Evolutionary conservation across 2,329 filamentous ascomycete species (phyloP).

Genomic region (Colletotrichum tamarilloi): DNA sequence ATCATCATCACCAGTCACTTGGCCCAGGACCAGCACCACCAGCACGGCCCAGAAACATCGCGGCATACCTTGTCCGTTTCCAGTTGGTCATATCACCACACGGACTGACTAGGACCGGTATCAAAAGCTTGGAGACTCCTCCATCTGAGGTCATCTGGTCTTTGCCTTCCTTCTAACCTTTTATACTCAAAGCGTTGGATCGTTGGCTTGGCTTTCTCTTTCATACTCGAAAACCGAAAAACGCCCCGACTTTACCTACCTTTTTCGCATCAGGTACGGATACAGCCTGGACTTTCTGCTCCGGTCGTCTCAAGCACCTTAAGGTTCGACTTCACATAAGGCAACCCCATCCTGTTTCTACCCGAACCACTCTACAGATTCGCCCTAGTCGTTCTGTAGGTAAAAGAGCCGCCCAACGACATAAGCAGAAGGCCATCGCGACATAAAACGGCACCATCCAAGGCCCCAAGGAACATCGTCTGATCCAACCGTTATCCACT

Average conservation of each 20-base stretch:
- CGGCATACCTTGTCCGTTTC: slow-evolving; percentile 33
- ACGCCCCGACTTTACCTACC: not conserved
- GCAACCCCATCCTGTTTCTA: slow-evolving; percentile 16
- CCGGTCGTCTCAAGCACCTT: slow-evolving; percentile 18
- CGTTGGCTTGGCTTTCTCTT: not conserved
- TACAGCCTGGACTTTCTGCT: slow-evolving; percentile 21
- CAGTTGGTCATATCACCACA: slow-evolving; percentile 35
- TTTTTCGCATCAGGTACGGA: not conserved
- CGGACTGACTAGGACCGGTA: slow-evolving; percentile 31
- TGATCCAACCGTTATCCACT: slow-evolving; percentile 29
- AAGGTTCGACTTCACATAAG: slow-evolving; percentile 35
- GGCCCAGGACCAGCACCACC: not conserved
- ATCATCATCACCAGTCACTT: not conserved
- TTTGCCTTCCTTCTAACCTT: slow-evolving; percentile 1
- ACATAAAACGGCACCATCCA: slow-evolving; percentile 15
- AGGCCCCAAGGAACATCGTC: slow-evolving; percentile 18
- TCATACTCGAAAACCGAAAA: not conserved
- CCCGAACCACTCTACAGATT: slow-evolving; percentile 20
- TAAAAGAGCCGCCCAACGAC: slow-evolving; percentile 31
- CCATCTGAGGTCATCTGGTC: slow-evolving; percentile 29
- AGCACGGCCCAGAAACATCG: not conserved
- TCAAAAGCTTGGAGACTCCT: slow-evolving; percentile 33
- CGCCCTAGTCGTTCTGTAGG: slow-evolving; percentile 22
- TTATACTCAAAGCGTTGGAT: slow-evolving; percentile 23
- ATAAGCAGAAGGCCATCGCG: slow-evolving; percentile 18